Evolutionary conservation across 768 basidiomycete genomes (phyloP), one percentile per base, ranked within the genome.

Genomic region (Leucocoprinus sp.): DNA sequence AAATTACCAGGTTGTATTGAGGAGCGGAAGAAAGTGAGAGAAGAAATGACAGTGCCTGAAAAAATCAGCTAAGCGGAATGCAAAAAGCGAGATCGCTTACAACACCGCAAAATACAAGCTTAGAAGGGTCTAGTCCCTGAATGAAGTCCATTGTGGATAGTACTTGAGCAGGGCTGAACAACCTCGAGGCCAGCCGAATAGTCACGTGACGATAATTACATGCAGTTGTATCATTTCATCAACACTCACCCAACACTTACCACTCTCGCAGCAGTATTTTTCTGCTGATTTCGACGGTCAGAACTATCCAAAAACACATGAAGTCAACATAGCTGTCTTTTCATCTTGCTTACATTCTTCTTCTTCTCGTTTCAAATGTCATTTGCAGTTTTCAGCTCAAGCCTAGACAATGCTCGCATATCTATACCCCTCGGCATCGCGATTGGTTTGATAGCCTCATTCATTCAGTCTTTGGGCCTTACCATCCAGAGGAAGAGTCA

Each of bases 401-500:
- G 33, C 5, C 28, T 42, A 12, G 23, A 34, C 21, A 43, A 41
- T 27, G 38, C 50, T 40, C 58, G 61, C 42, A 60, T 71, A 34
- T 70, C 71, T 37, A 76, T 78, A 55, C 67, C 71, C 40, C 62
- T 74, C 28, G 76, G 74, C 29, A 76, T 78, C 41, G 48, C 68
- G 50, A 66, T 72, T 46, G 91, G 91, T 19, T 76, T 96, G 31
- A 60, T 90, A 9, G 86, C 90, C 12, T 88, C 84, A 4, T 88
- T 86, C 57, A 70, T 93, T n/a, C 92, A 95, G 63, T 88, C 85
- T 17, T 69, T 93, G 8, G 92, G 92, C 15, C 74, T 97, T 33
- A 93, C 93, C 19, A 81, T 97, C 45, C 93, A 95, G 60, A 81
- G 93, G 50, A 92, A 93, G 69, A 90, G 87, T 54, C 93, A 97